Evolutionary conservation across 768 basidiomycete genomes (phyloP).

Genomic region (Gelatoporia subvermispora): DNA sequence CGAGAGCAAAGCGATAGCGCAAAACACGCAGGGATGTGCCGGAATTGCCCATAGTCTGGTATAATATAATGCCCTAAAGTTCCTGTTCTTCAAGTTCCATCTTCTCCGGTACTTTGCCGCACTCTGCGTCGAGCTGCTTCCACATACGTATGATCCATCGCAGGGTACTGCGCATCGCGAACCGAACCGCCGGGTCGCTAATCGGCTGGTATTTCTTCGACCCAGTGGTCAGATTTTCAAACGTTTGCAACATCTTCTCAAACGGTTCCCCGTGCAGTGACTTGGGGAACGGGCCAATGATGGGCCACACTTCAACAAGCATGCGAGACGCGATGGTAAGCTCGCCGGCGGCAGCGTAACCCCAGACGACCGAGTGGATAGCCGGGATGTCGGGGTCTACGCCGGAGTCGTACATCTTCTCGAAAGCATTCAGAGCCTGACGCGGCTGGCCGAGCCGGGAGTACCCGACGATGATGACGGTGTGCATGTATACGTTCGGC

Average conservation of each 20-base stretch:
- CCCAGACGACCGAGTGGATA: slow-evolving; percentile 67
- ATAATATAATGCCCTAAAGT: no score
- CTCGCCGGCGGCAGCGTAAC: slow-evolving; percentile 56
- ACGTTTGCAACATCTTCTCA: slow-evolving; percentile 38
- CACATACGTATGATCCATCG: no score
- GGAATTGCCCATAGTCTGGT: no score
- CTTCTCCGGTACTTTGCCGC: no score
- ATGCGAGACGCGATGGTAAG: slow-evolving; percentile 46
- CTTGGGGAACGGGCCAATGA: slow-evolving; percentile 56
- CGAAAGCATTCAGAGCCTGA: slow-evolving; percentile 50
- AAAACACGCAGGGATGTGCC: no score
- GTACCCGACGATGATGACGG: slow-evolving; percentile 70
- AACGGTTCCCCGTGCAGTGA: slow-evolving; percentile 41
- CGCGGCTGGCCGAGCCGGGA: slow-evolving; percentile 54
- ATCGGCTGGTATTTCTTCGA: no score
- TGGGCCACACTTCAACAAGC: slow-evolving; percentile 60
- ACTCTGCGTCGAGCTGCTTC: no score
- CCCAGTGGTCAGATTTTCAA: slow-evolving; percentile 25
- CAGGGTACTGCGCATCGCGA: no score
- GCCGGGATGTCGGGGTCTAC: slow-evolving; percentile 66
- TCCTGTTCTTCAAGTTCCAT: no score
- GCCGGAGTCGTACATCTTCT: slow-evolving; percentile 55
- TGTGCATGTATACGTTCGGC: slow-evolving; percentile 67
- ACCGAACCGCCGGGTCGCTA: no score
- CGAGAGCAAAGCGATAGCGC: no score